A percentile compares a stretch with the other conserved stretches of the same genome.
Conservation (phyloP, 805 yeast species). For the Yarrowia sp. region DNA sequence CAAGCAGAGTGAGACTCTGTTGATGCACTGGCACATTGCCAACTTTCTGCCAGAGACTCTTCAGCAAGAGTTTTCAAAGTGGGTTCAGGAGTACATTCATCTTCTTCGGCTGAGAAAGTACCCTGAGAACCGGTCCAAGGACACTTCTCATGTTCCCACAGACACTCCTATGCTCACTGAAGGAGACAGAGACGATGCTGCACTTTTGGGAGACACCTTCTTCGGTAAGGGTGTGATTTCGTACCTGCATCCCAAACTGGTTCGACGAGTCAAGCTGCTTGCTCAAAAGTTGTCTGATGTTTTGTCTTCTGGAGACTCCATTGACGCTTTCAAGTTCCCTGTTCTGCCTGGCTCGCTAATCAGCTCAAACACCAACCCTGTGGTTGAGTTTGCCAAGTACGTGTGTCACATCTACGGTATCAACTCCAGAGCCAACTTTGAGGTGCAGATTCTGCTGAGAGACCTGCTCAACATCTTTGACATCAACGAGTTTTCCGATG, state of each 20-base stretch:
- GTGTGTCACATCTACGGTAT: slow-evolving; percentile 70
- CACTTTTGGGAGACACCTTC: slow-evolving; percentile 37
- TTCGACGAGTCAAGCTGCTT: slow-evolving; percentile 64
- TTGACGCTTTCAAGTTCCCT: slow-evolving; percentile 70
- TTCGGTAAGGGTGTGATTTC: slow-evolving; percentile 42
- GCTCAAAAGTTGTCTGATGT: slow-evolving; percentile 70
- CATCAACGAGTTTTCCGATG: slow-evolving; percentile 77
- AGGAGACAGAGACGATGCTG: slow-evolving; percentile 1
- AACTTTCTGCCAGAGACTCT: slow-evolving; percentile 69
- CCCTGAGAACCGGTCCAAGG: slow-evolving; percentile 35
- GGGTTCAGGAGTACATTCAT: slow-evolving; percentile 58
- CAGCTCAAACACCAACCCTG: slow-evolving; percentile 56
- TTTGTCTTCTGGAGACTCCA: slow-evolving; percentile 61
- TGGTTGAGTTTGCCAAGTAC: slow-evolving; percentile 74
- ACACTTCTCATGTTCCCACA: neutral
- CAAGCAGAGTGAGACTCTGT: slow-evolving; percentile 41
- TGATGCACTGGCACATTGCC: slow-evolving; percentile 74
- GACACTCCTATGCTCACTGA: neutral
- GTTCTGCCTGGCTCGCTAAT: slow-evolving; percentile 69
- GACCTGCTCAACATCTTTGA: slow-evolving; percentile 72
- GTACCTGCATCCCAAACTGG: slow-evolving; percentile 59
- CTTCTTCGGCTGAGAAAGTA: slow-evolving; percentile 65
- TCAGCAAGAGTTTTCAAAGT: slow-evolving; percentile 81
- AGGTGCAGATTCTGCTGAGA: slow-evolving; percentile 70
- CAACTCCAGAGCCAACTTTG: slow-evolving; percentile 62